These are phyloP conservation scores for Berkeleyomyces rouxiae DNA, from an alignment of 2,329 filamentous ascomycete species.

Conservation along the genomic window DNA sequence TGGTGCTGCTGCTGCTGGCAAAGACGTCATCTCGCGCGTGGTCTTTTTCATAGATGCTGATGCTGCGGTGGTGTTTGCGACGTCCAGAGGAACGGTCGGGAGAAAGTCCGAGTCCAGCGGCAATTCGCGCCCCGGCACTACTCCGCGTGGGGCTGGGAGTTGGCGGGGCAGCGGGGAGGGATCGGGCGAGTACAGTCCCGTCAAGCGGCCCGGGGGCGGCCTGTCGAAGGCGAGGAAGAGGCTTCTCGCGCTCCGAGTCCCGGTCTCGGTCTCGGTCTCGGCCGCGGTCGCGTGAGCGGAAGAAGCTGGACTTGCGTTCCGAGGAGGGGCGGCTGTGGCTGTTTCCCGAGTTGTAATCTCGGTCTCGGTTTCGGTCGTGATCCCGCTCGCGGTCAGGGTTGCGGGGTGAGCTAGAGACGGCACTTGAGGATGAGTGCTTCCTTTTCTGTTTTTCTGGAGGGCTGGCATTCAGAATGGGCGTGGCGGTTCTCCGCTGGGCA, in stretches of 20 bases:
- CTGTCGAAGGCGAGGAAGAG: conserved; percentile 11
- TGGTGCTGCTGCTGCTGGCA: neutral
- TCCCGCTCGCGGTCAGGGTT: neutral
- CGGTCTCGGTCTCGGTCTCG: conserved; percentile 2
- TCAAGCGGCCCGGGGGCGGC: conserved; percentile 10
- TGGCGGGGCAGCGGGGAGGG: conserved; percentile 4
- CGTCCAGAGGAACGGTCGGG: neutral
- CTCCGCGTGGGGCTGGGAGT: conserved; percentile 5
- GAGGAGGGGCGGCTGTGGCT: neutral
- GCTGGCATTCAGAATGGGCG: conserved; percentile 10
- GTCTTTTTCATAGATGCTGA: neutral
- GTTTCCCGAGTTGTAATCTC: neutral
- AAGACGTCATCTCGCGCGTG: neutral
- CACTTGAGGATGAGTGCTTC: conserved; percentile 1
- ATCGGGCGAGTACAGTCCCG: conserved; percentile 6
- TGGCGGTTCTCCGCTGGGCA: conserved; percentile 4
- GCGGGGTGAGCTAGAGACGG: neutral
- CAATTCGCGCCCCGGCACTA: conserved; percentile 8
- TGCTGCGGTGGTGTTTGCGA: neutral
- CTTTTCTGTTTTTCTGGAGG: neutral
- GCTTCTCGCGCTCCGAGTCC: conserved; percentile 10
- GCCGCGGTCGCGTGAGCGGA: conserved; percentile 2
- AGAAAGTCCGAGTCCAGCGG: conserved; percentile 4
- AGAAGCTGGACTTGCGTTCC: conserved; percentile 4
- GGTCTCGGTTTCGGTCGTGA: neutral